Conservation (phyloP, 768 basidiomycete species). For the Pisolithus albus region DNA sequence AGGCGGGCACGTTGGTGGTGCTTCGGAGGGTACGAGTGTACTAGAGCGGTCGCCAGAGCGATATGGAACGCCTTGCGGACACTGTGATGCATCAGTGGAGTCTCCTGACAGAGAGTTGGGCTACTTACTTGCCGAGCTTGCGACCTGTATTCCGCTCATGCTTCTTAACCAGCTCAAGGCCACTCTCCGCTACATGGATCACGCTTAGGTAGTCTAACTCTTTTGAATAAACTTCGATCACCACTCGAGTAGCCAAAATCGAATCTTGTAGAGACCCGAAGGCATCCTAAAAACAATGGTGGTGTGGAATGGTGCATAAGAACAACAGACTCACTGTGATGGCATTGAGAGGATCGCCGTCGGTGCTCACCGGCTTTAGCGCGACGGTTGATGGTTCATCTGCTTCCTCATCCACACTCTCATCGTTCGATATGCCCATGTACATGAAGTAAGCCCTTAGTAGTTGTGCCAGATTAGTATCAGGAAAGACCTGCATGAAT, state of each 20-base stretch:
- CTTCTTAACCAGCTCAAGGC: slow-evolving; percentile 48
- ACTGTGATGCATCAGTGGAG: slow-evolving; percentile 32
- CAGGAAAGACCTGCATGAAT: slow-evolving; percentile 62
- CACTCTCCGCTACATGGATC: slow-evolving; percentile 64
- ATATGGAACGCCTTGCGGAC: slow-evolving; percentile 63
- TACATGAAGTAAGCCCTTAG: slow-evolving; percentile 66
- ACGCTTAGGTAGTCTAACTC: slow-evolving; percentile 72
- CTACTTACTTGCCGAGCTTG: slow-evolving; percentile 40
- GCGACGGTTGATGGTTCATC: slow-evolving; percentile 8
- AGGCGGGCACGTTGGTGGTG: slow-evolving; percentile 75
- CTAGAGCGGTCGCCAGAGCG: slow-evolving; percentile 66
- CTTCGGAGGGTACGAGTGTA: slow-evolving; percentile 84
- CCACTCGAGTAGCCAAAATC: slow-evolving; percentile 59
- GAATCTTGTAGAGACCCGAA: slow-evolving; percentile 46
- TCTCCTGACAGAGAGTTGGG: neutral
- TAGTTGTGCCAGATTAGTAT: slow-evolving; percentile 46
- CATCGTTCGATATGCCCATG: slow-evolving; percentile 37
- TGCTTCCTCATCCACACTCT: slow-evolving; percentile 29
- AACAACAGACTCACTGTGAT: slow-evolving; percentile 46
- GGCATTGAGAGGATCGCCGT: slow-evolving; percentile 49
- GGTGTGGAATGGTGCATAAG: neutral
- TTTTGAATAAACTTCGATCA: slow-evolving; percentile 55
- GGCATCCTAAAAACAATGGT: slow-evolving; percentile 41
- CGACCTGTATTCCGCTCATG: slow-evolving; percentile 55
- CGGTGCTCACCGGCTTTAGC: slow-evolving; percentile 15